phyloP scores from a whole-genome alignment of 192 early-diverging fungal genomes.

The Coemansia sp. region DNA sequence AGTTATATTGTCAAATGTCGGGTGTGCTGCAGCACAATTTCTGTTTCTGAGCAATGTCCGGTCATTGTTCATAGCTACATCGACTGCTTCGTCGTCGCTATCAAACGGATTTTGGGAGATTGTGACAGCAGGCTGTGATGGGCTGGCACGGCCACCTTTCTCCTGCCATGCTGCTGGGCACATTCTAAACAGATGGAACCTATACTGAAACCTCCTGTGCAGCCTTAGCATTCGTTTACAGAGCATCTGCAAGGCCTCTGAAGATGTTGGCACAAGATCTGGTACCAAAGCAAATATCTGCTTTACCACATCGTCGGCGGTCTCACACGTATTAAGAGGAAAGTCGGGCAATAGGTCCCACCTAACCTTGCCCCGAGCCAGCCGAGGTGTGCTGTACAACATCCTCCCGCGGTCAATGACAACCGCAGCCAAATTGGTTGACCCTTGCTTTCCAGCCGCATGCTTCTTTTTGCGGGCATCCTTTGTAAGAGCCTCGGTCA shows the following conservation, averaged over 20 bases:
- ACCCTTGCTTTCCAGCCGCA: neutral
- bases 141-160: slow-evolving; percentile 14
- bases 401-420: slow-evolving; percentile 20
- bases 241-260: slow-evolving; percentile 25
- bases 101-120: slow-evolving; percentile 5
- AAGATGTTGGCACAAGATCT: slow-evolving; percentile 5
- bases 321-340: slow-evolving; percentile 16
- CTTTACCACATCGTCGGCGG: slow-evolving; percentile 12
- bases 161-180: slow-evolving; percentile 57
- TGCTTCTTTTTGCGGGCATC: neutral
- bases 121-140: neutral
- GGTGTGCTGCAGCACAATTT: neutral
- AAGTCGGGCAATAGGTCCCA: slow-evolving; percentile 32
- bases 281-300: slow-evolving; percentile 20
- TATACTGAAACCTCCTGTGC: slow-evolving; percentile 47
- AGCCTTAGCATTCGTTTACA: slow-evolving; percentile 49
- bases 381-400: slow-evolving; percentile 28
- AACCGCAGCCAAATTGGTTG: slow-evolving; percentile 11
- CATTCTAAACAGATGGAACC: slow-evolving; percentile 43
- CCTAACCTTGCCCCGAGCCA: slow-evolving; percentile 6
- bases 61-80: neutral
- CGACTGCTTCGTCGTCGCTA: slow-evolving; percentile 4
- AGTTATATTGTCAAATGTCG: neutral
- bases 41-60: neutral
- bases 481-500: neutral